A percentile compares a stretch with the other conserved stretches of the same genome.
These are phyloP conservation scores for Furcasterigmium sp. DNA, from an alignment of 2,329 filamentous ascomycete species.

Conservation along the genomic window DNA sequence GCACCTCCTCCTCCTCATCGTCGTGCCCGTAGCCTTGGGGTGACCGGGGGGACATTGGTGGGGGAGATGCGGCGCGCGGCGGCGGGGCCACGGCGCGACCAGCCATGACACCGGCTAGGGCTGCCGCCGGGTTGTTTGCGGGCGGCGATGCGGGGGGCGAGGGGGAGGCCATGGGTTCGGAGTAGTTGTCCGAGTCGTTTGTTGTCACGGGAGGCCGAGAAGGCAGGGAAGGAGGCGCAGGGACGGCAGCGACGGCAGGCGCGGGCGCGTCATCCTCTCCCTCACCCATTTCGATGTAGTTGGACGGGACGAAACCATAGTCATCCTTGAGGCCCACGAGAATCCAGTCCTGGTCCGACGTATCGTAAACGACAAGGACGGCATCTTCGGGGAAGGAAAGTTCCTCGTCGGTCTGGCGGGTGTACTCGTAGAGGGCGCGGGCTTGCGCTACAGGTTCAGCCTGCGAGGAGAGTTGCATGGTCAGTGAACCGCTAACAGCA, in stretches of 20 bases:
- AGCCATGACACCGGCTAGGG: conserved; percentile 52
- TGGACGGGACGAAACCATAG: conserved; percentile 91
- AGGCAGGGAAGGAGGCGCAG: conserved; percentile 22
- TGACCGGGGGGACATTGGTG: conserved; percentile 24
- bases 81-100: conserved; percentile 29
- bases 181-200: conserved; percentile 1
- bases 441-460: conserved; percentile 58
- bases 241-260: conserved; percentile 28
- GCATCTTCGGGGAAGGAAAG: conserved; percentile 91
- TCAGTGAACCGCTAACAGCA: too few species aligned
- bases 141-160: conserved; percentile 13
- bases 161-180: conserved; percentile 6
- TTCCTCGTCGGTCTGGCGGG: conserved; percentile 94
- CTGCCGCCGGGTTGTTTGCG: conserved; percentile 41
- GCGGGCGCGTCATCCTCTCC: conserved; percentile 24
- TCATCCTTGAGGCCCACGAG: conserved; percentile 79
- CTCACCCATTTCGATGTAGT: conserved; percentile 78
- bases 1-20: conserved; percentile 1
- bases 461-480: conserved; percentile 26
- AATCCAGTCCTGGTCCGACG: conserved; percentile 93
- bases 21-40: conserved; percentile 1
- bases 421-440: conserved; percentile 96
- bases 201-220: conserved; percentile 10
- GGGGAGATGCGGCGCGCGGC: conserved; percentile 37
- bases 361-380: conserved; percentile 78